These are phyloP conservation scores for Penicillium sp. DNA, from an alignment of 2,329 filamentous ascomycete genomes.

Conservation along the genomic window DNA sequence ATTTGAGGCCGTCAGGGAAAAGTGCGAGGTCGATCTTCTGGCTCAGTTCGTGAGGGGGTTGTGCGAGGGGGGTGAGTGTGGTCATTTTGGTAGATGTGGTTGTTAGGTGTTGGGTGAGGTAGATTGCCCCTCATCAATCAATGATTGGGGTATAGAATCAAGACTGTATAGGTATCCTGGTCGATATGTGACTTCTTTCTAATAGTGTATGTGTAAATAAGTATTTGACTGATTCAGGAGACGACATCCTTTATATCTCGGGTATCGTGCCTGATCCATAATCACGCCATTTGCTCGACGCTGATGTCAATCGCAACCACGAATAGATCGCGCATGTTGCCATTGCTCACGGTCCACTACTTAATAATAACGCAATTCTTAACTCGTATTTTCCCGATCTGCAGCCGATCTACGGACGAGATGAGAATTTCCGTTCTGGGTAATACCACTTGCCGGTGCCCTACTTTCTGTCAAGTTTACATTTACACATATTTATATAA, in stretches of 20 bases:
- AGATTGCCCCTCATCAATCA: too few relatives aligned
- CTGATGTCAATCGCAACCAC: background rate
- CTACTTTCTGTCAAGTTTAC: too few relatives aligned
- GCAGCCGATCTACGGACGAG: background rate
- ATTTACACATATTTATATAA: too few relatives aligned
- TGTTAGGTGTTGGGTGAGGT: background rate
- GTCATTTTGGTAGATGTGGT: background rate
- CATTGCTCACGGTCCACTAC: background rate
- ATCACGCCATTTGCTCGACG: background rate
- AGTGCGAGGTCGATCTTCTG: slow-evolving; percentile 37
- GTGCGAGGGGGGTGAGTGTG: background rate
- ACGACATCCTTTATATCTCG: background rate
- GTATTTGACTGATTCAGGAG: background rate
- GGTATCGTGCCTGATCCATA: too few relatives aligned
- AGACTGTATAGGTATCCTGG: too few relatives aligned
- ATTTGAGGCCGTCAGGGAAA: slow-evolving; percentile 64
- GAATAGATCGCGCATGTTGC: background rate
- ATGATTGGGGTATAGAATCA: background rate
- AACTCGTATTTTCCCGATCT: too few relatives aligned
- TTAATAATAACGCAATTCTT: background rate
- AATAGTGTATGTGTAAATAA: too few relatives aligned
- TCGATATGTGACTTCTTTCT: background rate
- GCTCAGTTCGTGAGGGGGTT: background rate
- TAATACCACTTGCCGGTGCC: too few relatives aligned
- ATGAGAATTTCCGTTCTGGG: background rate